Conservation (phyloP, 2,329 filamentous ascomycete species). For the Fusarium heterosporum region DNA sequence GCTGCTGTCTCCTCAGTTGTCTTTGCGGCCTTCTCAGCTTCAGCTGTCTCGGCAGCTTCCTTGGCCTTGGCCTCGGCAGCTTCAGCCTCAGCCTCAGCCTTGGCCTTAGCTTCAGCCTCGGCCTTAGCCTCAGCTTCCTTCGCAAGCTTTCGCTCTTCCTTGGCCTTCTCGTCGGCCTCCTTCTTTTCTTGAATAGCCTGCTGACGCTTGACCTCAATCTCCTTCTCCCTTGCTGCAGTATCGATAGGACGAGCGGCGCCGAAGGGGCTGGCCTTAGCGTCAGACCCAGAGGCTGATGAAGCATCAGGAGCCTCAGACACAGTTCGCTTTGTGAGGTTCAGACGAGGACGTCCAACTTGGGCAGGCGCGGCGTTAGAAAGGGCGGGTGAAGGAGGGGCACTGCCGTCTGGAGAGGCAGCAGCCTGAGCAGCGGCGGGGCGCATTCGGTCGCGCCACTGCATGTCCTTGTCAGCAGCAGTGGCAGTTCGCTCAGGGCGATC, state of each 20-base stretch:
- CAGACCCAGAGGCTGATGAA: conserved; percentile 63
- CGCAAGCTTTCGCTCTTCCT: conserved; percentile 75
- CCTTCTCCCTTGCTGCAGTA: conserved; percentile 86
- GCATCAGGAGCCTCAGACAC: conserved; percentile 77
- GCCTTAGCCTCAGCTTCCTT: conserved; percentile 67
- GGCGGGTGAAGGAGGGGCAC: conserved; percentile 80
- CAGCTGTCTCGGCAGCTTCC: conserved; percentile 46
- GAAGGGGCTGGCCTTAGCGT: conserved; percentile 91
- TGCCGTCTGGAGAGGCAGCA: conserved; percentile 77
- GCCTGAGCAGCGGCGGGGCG: conserved; percentile 79
- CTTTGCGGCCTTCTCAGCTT: conserved; percentile 47
- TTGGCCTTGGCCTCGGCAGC: conserved; percentile 48
- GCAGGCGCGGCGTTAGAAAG: conserved; percentile 63
- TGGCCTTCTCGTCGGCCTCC: conserved; percentile 86
- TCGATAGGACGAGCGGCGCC: conserved; percentile 95
- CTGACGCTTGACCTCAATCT: conserved; percentile 89
- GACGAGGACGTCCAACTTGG: conserved; percentile 75
- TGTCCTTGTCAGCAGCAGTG: conserved; percentile 92
- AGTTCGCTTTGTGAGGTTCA: conserved; percentile 92
- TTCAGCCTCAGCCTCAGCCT: conserved; percentile 50
- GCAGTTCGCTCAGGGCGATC: conserved; percentile 78
- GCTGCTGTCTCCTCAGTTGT: conserved; percentile 38
- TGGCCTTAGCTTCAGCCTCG: conserved; percentile 50
- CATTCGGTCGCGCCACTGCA: conserved; percentile 93
- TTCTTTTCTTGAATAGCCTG: conserved; percentile 82